Evolutionary conservation across 441 rosid species (phyloP).

Genomic region (Geranium incanum): DNA sequence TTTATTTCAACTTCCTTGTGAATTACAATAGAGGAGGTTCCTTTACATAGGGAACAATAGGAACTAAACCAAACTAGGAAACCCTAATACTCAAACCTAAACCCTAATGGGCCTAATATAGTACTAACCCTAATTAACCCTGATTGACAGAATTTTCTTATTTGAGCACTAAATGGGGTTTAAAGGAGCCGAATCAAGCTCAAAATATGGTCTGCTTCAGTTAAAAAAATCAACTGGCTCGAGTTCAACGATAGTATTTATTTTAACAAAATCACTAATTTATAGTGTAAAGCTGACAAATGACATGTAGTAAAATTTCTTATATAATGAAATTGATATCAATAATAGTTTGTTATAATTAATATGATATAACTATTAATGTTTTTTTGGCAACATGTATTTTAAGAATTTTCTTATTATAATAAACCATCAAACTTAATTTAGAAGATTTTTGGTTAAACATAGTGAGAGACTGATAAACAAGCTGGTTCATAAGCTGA

Average conservation of each 20-base stretch:
- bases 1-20: too few relatives aligned
- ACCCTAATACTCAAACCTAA: too few relatives aligned
- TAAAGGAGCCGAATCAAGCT: neutral
- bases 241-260: neutral
- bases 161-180: neutral
- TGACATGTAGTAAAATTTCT: neutral
- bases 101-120: too few relatives aligned
- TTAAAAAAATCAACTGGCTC: too few relatives aligned
- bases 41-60: too few relatives aligned
- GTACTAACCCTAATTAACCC: too few relatives aligned
- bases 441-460: neutral
- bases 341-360: too few relatives aligned
- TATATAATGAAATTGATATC: neutral
- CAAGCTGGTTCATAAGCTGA: neutral
- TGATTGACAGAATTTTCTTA: too few relatives aligned
- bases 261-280: neutral
- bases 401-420: neutral
- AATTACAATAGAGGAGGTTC: too few relatives aligned
- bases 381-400: neutral
- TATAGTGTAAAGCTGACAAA: neutral
- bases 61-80: too few relatives aligned
- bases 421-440: neutral
- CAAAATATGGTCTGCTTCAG: too few relatives aligned
- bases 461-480: neutral
- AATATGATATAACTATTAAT: neutral